Evolutionary conservation across 2,329 filamentous ascomycete genomes (phyloP).

Genomic region (Ophiosphaerella korrae): DNA sequence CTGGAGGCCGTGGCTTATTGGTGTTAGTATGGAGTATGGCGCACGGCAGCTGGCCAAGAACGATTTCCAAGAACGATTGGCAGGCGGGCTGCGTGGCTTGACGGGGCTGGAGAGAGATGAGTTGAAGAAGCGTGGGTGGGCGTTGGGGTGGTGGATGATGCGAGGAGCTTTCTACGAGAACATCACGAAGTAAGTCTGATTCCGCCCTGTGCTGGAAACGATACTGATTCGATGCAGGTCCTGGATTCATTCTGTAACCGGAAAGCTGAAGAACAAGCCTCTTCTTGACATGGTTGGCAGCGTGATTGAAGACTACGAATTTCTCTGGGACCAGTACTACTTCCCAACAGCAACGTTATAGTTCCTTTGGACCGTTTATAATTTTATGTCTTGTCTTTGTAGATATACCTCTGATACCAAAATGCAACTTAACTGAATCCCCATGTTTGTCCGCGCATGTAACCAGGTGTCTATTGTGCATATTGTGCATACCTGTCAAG

Average conservation of each 20-base stretch:
- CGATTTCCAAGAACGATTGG: conserved; percentile 64
- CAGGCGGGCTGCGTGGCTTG: conserved; percentile 74
- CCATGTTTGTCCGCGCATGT: no score
- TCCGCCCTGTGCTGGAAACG: neutral
- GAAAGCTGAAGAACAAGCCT: conserved; percentile 71
- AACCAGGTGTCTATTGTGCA: no score
- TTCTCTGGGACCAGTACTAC: conserved; percentile 97
- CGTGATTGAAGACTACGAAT: conserved; percentile 94
- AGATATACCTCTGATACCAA: no score
- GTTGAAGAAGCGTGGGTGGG: conserved; percentile 84
- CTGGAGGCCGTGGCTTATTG: conserved; percentile 92
- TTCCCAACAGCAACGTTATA: conserved; percentile 71
- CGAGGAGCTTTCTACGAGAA: conserved; percentile 96
- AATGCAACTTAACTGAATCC: no score
- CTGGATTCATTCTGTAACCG: conserved; percentile 71
- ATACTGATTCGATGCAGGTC: conserved; percentile 48
- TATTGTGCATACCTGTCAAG: no score
- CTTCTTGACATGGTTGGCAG: conserved; percentile 81
- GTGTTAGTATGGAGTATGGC: conserved; percentile 82
- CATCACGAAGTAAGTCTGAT: conserved; percentile 66
- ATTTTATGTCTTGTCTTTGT: neutral
- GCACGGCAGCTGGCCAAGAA: conserved; percentile 82
- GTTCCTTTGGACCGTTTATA: conserved; percentile 16
- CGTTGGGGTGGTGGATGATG: conserved; percentile 94
- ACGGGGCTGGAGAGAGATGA: conserved; percentile 90